Percentiles rank a stretch among this genome's conserved stretches.
Evolutionary conservation across 1,284 basidiomycete genomes (phyloP).

Genomic region (Pseudozyma sp.): DNA sequence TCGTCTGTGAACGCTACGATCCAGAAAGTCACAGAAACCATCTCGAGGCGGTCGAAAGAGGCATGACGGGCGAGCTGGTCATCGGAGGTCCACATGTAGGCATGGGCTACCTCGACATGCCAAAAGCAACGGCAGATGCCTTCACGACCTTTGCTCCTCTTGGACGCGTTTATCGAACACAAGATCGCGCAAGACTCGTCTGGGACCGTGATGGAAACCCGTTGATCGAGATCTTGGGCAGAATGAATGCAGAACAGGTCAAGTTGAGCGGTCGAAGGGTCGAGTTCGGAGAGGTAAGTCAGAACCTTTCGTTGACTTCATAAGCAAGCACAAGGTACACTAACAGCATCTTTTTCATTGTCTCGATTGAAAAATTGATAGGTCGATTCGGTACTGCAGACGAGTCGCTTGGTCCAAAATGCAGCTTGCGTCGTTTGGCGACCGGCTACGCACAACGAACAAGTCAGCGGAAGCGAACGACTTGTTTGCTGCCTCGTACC

Average conservation of each 20-base stretch:
- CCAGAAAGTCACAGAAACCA: background rate
- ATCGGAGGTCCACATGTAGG: conserved; percentile 29
- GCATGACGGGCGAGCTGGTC: conserved; percentile 27
- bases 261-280: conserved; percentile 29
- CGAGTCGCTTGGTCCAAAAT: conserved; percentile 9
- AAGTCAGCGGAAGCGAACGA: conserved; percentile 8
- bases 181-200: conserved; percentile 22
- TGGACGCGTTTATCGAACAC: conserved; percentile 23
- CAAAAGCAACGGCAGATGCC: conserved; percentile 12
- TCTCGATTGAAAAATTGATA: background rate
- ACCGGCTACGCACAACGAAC: background rate
- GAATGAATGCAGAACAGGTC: conserved; percentile 32
- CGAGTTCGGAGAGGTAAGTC: conserved; percentile 25
- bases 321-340: background rate
- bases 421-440: conserved; percentile 12
- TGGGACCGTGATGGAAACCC: conserved; percentile 20
- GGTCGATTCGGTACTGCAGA: conserved; percentile 16
- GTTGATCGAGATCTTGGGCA: conserved; percentile 28
- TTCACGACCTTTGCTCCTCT: conserved; percentile 12
- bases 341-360: background rate
- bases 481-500: conserved; percentile 8
- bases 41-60: conserved; percentile 9
- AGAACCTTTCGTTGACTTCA: background rate
- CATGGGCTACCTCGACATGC: conserved; percentile 26
- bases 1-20: background rate